A percentile compares a stretch with the other conserved stretches of the same genome.
phyloP scores from a whole-genome alignment of 371 early-diverging fungal species.

The Mucor circinelloides region DNA sequence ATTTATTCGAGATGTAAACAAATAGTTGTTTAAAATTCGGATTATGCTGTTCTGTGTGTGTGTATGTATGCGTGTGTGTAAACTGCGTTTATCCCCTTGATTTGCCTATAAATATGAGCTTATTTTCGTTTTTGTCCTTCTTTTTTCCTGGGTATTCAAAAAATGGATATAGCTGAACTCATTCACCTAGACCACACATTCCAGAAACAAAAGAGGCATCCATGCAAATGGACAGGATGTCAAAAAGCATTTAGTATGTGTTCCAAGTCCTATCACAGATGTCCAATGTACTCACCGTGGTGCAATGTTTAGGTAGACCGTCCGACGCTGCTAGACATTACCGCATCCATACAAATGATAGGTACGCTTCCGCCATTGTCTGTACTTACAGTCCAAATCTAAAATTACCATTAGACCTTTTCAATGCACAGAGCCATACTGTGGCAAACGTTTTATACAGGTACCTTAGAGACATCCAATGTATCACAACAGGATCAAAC shows the following conservation, averaged over 20 bases:
- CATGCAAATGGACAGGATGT: constrained; percentile 15
- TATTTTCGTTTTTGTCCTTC: neutral
- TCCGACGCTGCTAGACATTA: constrained; percentile 79
- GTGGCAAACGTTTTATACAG: constrained; percentile 80
- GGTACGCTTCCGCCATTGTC: constrained; percentile 13
- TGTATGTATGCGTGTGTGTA: neutral
- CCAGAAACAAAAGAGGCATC: constrained; percentile 1
- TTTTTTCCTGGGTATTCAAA: neutral
- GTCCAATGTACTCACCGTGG: too few species aligned
- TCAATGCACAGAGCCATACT: constrained; percentile 62
- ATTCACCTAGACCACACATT: neutral
- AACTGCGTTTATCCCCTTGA: neutral
- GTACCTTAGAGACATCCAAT: constrained; percentile 10
- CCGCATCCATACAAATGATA: constrained; percentile 77
- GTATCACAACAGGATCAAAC: constrained; percentile 2
- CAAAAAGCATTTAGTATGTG: constrained; percentile 17
- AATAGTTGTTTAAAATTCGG: neutral
- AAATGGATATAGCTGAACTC: constrained; percentile 15
- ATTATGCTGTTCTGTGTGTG: neutral
- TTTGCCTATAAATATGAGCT: neutral
- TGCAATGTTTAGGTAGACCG: constrained; percentile 40
- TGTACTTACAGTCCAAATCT: neutral
- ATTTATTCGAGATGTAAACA: neutral
- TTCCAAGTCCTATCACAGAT: neutral
- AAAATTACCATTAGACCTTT: constrained; percentile 52